Conservation (phyloP, 495 filamentous ascomycete genomes). For the Neurospora sp. region DNA sequence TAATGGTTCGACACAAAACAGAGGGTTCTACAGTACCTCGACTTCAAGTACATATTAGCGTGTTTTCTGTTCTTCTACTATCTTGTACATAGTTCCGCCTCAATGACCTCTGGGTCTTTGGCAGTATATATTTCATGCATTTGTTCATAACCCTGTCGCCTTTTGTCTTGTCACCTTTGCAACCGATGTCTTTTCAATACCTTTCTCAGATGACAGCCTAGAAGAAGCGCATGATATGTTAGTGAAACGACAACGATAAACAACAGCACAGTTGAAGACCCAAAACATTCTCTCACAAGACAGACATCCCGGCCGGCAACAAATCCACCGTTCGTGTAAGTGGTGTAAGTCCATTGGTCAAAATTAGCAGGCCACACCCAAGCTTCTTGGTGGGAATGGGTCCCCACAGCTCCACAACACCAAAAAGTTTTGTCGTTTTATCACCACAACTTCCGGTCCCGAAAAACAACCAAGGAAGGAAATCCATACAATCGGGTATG, state of each 20-base stretch:
- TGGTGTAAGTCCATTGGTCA: background rate
- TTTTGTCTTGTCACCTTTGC: background rate
- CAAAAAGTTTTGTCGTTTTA: background rate
- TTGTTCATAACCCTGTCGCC: background rate
- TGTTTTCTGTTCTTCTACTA: background rate
- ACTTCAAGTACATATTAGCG: background rate
- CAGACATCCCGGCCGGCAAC: background rate
- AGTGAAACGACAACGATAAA: background rate
- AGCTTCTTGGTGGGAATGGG: background rate
- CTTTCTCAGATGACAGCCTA: background rate
- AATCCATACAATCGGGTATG: background rate
- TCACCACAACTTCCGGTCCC: background rate
- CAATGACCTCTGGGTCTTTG: background rate
- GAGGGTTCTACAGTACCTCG: background rate
- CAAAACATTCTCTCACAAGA: background rate
- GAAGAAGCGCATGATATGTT: background rate
- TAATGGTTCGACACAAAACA: background rate
- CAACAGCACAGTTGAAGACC: too few relatives aligned
- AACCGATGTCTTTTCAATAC: background rate
- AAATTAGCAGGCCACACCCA: background rate
- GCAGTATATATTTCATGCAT: background rate
- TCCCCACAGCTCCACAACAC: background rate
- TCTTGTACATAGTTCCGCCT: background rate
- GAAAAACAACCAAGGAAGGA: background rate
- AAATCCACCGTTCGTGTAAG: background rate